Percentiles rank a stretch among this genome's conserved stretches.
Conservation (phyloP, 2,329 filamentous ascomycete species). For the Ophiocordyceps sinensis region DNA sequence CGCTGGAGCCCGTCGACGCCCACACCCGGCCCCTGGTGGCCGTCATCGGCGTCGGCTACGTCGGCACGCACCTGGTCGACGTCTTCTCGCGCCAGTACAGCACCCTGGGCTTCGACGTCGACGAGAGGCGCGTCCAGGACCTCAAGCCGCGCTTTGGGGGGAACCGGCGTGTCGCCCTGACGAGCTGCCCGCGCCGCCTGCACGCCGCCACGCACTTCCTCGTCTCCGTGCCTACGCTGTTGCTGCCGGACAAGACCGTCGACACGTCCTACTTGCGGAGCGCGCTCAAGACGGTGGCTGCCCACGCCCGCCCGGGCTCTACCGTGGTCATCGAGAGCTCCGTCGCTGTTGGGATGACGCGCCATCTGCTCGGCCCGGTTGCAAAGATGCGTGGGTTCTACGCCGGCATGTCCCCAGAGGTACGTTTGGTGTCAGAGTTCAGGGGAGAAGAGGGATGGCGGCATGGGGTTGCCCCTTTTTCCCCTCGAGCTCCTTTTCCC, state of each 20-base stretch:
- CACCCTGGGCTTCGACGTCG: conserved; percentile 35
- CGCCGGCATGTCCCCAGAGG: conserved; percentile 35
- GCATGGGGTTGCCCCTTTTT: no score
- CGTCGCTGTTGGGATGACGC: conserved; percentile 39
- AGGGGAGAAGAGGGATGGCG: no score
- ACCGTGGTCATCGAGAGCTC: conserved; percentile 38
- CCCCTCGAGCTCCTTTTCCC: no score
- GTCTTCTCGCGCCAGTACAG: conserved; percentile 25
- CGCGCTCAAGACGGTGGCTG: conserved; percentile 26
- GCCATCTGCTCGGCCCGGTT: conserved; percentile 30
- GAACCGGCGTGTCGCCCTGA: conserved; percentile 20
- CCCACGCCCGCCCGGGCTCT: conserved; percentile 26
- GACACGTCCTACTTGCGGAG: conserved; percentile 29
- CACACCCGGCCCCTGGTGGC: conserved; percentile 18
- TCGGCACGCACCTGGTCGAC: conserved; percentile 32
- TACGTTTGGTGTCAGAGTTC: no score
- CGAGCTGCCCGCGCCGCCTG: conserved; percentile 22
- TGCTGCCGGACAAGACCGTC: conserved; percentile 29
- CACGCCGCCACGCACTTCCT: conserved; percentile 33
- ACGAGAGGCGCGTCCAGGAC: conserved; percentile 19
- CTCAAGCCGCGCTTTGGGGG: conserved; percentile 14
- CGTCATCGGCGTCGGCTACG: conserved; percentile 38
- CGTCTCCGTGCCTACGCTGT: conserved; percentile 37
- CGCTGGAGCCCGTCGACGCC: not conserved
- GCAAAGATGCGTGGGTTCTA: conserved; percentile 25